Evolutionary conservation across 2,329 filamentous ascomycete species (phyloP).

Genomic region (Pseudovirgaria hyperparasitica): DNA sequence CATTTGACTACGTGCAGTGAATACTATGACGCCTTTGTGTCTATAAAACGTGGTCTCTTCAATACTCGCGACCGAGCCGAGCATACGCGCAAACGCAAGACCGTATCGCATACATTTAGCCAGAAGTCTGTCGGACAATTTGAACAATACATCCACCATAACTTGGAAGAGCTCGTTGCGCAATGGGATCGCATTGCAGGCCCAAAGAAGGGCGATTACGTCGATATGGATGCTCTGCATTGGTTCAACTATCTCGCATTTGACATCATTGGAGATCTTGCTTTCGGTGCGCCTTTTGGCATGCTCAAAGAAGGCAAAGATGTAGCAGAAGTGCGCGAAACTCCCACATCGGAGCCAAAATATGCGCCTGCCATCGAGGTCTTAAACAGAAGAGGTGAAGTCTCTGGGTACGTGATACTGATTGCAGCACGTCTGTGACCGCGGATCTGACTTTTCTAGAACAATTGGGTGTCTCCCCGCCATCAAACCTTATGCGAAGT

Average conservation of each 20-base stretch:
- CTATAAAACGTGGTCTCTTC: conserved; percentile 74
- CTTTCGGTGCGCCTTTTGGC: conserved; percentile 67
- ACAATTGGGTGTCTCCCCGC: conserved; percentile 62
- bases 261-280: conserved; percentile 49
- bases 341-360: conserved; percentile 47
- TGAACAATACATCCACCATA: conserved; percentile 76
- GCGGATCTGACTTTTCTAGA: too few relatives aligned
- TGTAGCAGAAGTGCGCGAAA: conserved; percentile 57
- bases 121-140: conserved; percentile 71
- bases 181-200: conserved; percentile 57
- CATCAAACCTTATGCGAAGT: conserved; percentile 69
- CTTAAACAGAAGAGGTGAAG: conserved; percentile 75
- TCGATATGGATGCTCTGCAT: conserved; percentile 57
- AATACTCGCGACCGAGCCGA: conserved; percentile 74
- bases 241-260: conserved; percentile 67
- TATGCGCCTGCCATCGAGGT: conserved; percentile 77
- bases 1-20: conserved; percentile 37
- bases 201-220: conserved; percentile 40
- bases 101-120: conserved; percentile 76
- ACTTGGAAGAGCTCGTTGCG: conserved; percentile 59
- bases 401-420: conserved; percentile 45
- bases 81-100: conserved; percentile 81
- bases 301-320: conserved; percentile 71
- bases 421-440: background rate
- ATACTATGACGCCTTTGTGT: conserved; percentile 87